A percentile compares a stretch with the other conserved stretches of the same genome.
These are phyloP conservation scores for Thymus mandschuricus DNA, from an alignment of 257 asterid species.

Conservation along the genomic window DNA sequence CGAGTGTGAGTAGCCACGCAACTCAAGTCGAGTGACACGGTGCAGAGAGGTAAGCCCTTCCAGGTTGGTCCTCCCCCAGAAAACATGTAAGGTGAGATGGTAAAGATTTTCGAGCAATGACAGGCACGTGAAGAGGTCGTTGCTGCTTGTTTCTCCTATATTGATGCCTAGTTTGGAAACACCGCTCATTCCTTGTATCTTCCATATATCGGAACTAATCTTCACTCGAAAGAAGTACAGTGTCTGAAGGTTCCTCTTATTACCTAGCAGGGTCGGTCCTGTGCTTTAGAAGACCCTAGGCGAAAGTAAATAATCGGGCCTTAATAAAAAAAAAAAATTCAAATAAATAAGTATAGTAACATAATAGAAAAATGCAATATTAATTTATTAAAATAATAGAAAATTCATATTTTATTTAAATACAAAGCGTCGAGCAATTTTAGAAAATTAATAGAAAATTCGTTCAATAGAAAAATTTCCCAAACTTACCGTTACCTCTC, in stretches of 20 bases:
- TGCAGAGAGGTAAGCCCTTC: background rate
- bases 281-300: too few relatives aligned
- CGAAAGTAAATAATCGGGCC: too few relatives aligned
- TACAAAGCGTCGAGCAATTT: too few relatives aligned
- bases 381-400: too few relatives aligned
- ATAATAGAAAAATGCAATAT: too few relatives aligned
- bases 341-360: too few relatives aligned
- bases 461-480: too few relatives aligned
- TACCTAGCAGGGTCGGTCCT: too few relatives aligned
- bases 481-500: too few relatives aligned
- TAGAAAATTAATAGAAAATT: too few relatives aligned
- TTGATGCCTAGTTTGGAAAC: background rate
- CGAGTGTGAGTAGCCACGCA: background rate
- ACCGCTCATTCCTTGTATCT: background rate
- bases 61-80: background rate
- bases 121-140: background rate
- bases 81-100: background rate
- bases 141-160: background rate
- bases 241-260: background rate
- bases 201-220: background rate
- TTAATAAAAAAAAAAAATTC: too few relatives aligned
- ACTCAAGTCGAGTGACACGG: constrained; percentile 17
- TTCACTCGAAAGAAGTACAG: background rate
- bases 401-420: too few relatives aligned
- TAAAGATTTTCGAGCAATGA: background rate